Evolutionary conservation across 495 filamentous ascomycete genomes (phyloP).

Genomic region (Neurospora tetraspora): DNA sequence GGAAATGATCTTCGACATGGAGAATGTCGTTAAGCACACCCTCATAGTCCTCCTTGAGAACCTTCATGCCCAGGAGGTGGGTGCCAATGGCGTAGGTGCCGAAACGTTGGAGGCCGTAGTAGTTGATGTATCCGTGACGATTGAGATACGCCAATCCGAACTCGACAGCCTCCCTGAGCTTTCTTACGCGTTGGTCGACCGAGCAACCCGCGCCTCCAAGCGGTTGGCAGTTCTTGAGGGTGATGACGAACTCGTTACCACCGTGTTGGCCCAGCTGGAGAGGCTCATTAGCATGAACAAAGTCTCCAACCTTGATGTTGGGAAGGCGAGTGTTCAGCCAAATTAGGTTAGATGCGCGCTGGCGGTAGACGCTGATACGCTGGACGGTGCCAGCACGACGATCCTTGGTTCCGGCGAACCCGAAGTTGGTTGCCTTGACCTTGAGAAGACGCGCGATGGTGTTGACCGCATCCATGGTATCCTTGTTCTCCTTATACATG

Average conservation of each 20-base stretch:
- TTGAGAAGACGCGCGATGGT: slow-evolving; percentile 60
- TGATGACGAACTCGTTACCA: slow-evolving; percentile 90
- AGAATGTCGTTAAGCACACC: slow-evolving; percentile 68
- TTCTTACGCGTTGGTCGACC: slow-evolving; percentile 27
- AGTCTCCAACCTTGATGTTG: slow-evolving; percentile 62
- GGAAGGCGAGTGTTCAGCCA: slow-evolving; percentile 52
- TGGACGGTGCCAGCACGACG: slow-evolving; percentile 81
- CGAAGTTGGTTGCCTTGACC: slow-evolving; percentile 57
- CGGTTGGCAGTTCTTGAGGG: slow-evolving; percentile 71
- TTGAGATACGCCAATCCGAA: slow-evolving; percentile 44
- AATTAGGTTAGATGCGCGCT: slow-evolving; percentile 52
- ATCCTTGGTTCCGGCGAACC: slow-evolving; percentile 92
- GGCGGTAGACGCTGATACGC: slow-evolving; percentile 60
- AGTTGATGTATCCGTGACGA: slow-evolving; percentile 80
- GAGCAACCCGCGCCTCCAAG: slow-evolving; percentile 34
- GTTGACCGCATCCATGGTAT: slow-evolving; percentile 86
- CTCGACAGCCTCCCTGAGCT: slow-evolving; percentile 26
- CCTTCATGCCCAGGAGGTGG: slow-evolving; percentile 68
- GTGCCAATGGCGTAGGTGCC: slow-evolving; percentile 76
- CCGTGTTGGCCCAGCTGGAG: slow-evolving; percentile 72
- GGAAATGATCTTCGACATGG: slow-evolving; percentile 31
- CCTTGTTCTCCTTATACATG: slow-evolving; percentile 95
- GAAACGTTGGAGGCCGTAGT: slow-evolving; percentile 91
- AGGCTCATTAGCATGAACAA: slow-evolving; percentile 56
- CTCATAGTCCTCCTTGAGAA: slow-evolving; percentile 71